Evolutionary conservation across 805 yeast genomes (phyloP).

Genomic region (Sugiyamaella boreocaroliniensis): DNA sequence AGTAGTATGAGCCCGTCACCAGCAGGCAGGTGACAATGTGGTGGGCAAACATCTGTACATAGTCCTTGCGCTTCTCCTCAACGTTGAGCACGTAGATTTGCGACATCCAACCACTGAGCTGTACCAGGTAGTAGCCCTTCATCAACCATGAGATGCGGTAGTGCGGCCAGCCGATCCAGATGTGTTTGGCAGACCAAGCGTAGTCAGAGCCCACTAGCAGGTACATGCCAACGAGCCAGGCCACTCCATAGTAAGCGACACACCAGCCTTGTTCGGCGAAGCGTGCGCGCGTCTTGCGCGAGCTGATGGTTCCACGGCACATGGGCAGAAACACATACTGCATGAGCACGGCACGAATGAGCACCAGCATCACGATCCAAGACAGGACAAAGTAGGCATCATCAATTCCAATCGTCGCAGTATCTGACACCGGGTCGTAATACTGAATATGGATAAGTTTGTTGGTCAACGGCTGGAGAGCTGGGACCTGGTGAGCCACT

Average conservation of each 20-base stretch:
- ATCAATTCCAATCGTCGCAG: constrained; percentile 19
- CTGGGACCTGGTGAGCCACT: constrained; percentile 25
- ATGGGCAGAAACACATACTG: constrained; percentile 50
- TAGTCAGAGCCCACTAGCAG: constrained; percentile 55
- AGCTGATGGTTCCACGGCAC: constrained; percentile 39
- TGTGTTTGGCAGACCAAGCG: constrained; percentile 47
- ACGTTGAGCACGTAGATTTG: constrained; percentile 70
- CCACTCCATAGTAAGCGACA: constrained; percentile 48
- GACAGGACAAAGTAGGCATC: constrained; percentile 37
- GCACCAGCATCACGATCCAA: constrained; percentile 50
- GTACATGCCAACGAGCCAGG: constrained; percentile 51
- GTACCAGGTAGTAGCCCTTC: constrained; percentile 65
- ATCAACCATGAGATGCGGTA: constrained; percentile 43
- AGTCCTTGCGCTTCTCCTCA: constrained; percentile 76
- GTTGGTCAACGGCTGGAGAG: constrained; percentile 25
- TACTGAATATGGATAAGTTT: constrained; percentile 41
- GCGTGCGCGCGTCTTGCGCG: constrained; percentile 50
- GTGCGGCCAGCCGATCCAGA: constrained; percentile 74
- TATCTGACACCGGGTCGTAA: constrained; percentile 20
- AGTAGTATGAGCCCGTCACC: constrained; percentile 63
- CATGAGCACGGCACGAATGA: constrained; percentile 58
- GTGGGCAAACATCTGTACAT: constrained; percentile 79
- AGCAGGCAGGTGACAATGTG: constrained; percentile 73
- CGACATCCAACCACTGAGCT: constrained; percentile 74
- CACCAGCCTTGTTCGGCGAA: constrained; percentile 89